Evolutionary conservation across 176 grass and related monocot species (phyloP).

Genomic region (Triticum urartu): DNA sequence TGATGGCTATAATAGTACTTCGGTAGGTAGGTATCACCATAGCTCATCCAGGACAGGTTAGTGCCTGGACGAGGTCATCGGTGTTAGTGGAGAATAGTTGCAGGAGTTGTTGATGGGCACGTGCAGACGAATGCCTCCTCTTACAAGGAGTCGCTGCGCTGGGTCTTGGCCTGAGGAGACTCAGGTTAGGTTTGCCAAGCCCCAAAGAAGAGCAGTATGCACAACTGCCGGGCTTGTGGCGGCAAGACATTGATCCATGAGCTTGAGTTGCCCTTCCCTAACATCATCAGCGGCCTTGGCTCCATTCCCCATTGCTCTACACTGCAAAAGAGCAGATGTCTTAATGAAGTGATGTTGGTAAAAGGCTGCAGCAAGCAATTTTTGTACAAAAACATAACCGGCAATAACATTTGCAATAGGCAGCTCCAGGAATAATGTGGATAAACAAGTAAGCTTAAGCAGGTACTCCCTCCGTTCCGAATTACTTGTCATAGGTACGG

Average conservation of each 20-base stretch:
- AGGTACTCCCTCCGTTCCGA: background rate
- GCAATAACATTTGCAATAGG: background rate
- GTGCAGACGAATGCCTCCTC: slow-evolving; percentile 41
- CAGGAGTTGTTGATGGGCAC: slow-evolving; percentile 74
- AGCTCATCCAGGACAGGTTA: slow-evolving; percentile 31
- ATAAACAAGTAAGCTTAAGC: background rate
- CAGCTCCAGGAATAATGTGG: background rate
- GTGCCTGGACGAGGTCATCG: slow-evolving; percentile 36
- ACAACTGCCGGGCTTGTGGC: background rate
- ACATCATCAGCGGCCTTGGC: background rate
- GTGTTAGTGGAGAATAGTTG: slow-evolving; percentile 49
- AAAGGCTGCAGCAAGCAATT: background rate
- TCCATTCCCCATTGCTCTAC: slow-evolving; percentile 22
- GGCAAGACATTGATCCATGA: background rate
- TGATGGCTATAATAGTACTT: slow-evolving; percentile 15
- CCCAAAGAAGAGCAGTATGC: slow-evolving; percentile 21
- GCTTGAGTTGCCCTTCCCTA: background rate
- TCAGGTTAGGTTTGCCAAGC: slow-evolving; percentile 34
- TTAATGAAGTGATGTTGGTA: background rate
- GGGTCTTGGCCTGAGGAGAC: slow-evolving; percentile 4
- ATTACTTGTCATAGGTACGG: too few relatives aligned
- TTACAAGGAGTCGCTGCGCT: slow-evolving; percentile 32
- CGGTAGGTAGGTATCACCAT: slow-evolving; percentile 25
- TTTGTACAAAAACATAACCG: background rate
- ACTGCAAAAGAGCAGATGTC: slow-evolving; percentile 18